A percentile compares a stretch with the other conserved stretches of the same genome.
Conservation (phyloP, 306 rosid species). For the Abrus precatorius region DNA sequence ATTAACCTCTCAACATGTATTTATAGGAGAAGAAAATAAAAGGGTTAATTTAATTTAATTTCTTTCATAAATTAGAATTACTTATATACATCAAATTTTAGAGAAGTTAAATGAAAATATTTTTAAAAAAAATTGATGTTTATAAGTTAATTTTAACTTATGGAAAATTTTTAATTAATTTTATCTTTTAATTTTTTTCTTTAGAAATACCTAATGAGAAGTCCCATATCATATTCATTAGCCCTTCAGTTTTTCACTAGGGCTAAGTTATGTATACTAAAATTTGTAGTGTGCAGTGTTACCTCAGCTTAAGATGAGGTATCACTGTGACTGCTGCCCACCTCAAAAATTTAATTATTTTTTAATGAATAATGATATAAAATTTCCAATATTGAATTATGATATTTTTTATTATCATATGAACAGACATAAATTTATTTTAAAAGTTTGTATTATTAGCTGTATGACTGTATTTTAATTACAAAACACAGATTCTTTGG, state of each 20-base stretch:
- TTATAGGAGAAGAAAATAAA: too few species aligned
- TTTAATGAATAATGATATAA: conserved; percentile 29
- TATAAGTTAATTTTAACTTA: too few species aligned
- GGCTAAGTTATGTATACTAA: conserved; percentile 51
- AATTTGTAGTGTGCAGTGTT: conserved; percentile 35
- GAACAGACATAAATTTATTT: conserved; percentile 16
- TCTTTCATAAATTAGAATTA: too few species aligned
- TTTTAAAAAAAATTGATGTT: too few species aligned
- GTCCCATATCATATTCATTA: conserved; percentile 33
- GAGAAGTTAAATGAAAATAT: too few species aligned
- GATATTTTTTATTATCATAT: background rate
- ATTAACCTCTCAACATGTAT: background rate
- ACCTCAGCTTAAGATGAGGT: conserved; percentile 37
- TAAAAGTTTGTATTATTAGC: conserved; percentile 21
- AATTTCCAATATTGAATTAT: conserved; percentile 4
- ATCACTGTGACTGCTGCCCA: conserved; percentile 18
- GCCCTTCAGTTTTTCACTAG: conserved; percentile 57
- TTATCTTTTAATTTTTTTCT: too few species aligned
- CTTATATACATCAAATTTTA: too few species aligned
- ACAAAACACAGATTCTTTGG: background rate
- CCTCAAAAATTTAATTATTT: conserved; percentile 21
- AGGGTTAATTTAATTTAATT: too few species aligned
- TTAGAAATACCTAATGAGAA: too few species aligned
- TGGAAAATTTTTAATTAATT: too few species aligned
- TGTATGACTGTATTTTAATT: background rate